Evolutionary conservation across 1,284 basidiomycete species (phyloP).

Genomic region (Entoloma clypeatum): DNA sequence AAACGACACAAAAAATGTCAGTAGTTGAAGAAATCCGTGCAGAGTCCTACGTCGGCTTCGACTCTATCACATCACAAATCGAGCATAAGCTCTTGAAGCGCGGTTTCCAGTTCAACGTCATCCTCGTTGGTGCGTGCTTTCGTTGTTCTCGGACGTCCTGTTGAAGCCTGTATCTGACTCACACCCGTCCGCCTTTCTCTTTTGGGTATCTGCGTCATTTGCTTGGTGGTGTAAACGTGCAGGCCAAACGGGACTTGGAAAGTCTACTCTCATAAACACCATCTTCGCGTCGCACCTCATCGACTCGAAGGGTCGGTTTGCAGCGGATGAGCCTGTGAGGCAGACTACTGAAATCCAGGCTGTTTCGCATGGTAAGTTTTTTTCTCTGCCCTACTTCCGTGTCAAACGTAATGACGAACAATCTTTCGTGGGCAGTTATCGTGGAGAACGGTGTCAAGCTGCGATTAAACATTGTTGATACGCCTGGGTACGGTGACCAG

Average conservation of each 20-base stretch:
- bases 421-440: constrained; percentile 61
- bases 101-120: constrained; percentile 98
- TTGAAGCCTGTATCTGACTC: too few relatives aligned
- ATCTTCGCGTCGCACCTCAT: constrained; percentile 98
- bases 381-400: neutral
- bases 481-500: constrained; percentile 97
- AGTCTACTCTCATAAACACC: constrained; percentile 98
- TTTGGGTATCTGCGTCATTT: constrained; percentile 7
- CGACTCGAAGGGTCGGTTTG: constrained; percentile 93
- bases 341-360: constrained; percentile 97
- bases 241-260: constrained; percentile 98
- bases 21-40: constrained; percentile 77
- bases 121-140: constrained; percentile 78
- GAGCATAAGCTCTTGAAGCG: constrained; percentile 99
- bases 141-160: constrained; percentile 9
- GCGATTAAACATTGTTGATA: constrained; percentile 97
- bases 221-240: constrained; percentile 12
- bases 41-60: constrained; percentile 89
- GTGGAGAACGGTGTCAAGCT: constrained; percentile 95
- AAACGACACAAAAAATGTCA: constrained; percentile 25
- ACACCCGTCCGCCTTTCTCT: too few relatives aligned
- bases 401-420: constrained; percentile 3
- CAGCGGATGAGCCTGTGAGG: constrained; percentile 83
- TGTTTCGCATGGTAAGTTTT: constrained; percentile 82
- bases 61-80: constrained; percentile 95